Conservation (phyloP, 1,284 basidiomycete species). For the Kalmanozyma brasiliensis region DNA sequence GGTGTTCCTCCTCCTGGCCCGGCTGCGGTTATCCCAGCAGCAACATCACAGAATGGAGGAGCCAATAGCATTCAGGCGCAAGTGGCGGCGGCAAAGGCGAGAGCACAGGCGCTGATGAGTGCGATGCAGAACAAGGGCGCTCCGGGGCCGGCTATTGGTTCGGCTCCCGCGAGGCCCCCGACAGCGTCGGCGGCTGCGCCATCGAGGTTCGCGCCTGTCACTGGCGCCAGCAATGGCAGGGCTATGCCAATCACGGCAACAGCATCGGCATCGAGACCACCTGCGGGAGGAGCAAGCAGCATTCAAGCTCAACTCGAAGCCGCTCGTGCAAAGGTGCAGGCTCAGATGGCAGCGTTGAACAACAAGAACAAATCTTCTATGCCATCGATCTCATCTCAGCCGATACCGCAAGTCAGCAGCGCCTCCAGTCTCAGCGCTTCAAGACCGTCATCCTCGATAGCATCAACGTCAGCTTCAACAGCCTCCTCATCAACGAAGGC, state of each 20-base stretch:
- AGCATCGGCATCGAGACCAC: background rate
- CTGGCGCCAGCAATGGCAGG: background rate
- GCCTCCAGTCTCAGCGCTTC: background rate
- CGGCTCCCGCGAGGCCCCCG: conserved; percentile 1
- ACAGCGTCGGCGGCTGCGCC: background rate
- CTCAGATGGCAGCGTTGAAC: conserved; percentile 37
- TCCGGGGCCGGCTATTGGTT: background rate
- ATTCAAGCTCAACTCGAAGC: conserved; percentile 57
- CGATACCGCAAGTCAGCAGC: conserved; percentile 1
- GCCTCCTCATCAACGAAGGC: conserved; percentile 11
- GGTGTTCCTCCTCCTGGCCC: conserved; percentile 13
- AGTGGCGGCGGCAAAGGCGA: conserved; percentile 52
- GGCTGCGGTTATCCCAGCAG: background rate
- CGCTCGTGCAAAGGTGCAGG: conserved; percentile 46
- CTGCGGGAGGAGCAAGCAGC: conserved; percentile 7
- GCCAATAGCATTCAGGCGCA: conserved; percentile 47
- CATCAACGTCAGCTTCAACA: background rate
- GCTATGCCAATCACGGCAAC: conserved; percentile 1
- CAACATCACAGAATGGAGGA: conserved; percentile 12
- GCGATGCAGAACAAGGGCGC: conserved; percentile 30
- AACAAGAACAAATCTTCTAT: conserved; percentile 12
- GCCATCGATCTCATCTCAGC: background rate
- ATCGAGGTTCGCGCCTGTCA: conserved; percentile 8
- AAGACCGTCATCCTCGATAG: background rate
- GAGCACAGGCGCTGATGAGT: conserved; percentile 42